Base-by-base conservation (phyloP, 805 yeast species). In the Ogataea saltuana region DNA sequence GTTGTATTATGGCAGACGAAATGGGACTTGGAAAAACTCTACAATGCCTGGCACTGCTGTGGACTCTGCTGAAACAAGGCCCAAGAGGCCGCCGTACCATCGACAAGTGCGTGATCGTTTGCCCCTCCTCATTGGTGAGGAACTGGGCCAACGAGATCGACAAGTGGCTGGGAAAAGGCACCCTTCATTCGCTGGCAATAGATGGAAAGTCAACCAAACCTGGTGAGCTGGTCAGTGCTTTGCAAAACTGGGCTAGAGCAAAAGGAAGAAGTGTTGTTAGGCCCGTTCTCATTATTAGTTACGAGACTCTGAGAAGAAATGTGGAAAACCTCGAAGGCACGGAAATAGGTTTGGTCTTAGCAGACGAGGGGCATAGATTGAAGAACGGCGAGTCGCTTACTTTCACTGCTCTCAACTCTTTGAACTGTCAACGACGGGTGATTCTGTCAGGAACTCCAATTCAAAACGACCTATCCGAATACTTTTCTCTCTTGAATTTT, bases 1-100 rank as follows among this genome's bases (percentile, higher is more conserved):
- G 99, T 3, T 91, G 97, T 59, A 91, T 91, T 39, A 91, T 91
- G 98, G 97, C 97, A 0, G 97, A 89, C 67, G 97, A 87, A 63
- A 89, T 89, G 97, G 97, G 97, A 4, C 70, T 88, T 29, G 97
- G 97, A 19, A 88, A 88, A 60, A 88, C 97, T 0, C 70, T 88
- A 19, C 97, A 88, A 61, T 91, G 98, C 63, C 75, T 91, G 25
- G 74, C 97, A 0, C 70, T 91, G 23, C 75, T 90, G 86, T 91
- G 98, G 98, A 91, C 97, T 0, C 62, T 91, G 37, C 70, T 91
- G 37, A 79, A 78, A 48, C 99, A 91, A 61, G 83, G 96, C 7
- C 98, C 98, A 1, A 77, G 90, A 41, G 88, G 88, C 5, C 80
- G 74, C 52, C 80, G 82, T 40, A 83, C 95, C 1, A 93, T 93